A percentile compares a stretch with the other conserved stretches of the same genome.
These are phyloP conservation scores for Alternaria postmessia DNA, from an alignment of 2,329 filamentous ascomycete genomes.

Conservation along the genomic window DNA sequence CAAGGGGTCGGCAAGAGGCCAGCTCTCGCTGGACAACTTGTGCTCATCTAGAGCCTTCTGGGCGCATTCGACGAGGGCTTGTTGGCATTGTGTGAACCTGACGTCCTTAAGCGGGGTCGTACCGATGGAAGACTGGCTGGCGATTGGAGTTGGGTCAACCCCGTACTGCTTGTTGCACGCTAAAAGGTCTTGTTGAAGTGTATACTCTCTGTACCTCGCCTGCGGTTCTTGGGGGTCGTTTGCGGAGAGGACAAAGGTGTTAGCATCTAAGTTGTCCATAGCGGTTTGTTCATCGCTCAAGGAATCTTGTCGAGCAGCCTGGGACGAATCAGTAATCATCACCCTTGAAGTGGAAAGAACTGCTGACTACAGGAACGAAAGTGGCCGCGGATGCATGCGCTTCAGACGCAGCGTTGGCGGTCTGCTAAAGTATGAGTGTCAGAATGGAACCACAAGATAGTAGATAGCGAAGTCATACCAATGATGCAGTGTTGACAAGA, in stretches of 20 bases:
- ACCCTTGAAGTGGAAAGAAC: background rate
- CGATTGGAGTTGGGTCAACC: background rate
- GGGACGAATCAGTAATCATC: background rate
- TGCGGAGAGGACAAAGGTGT: background rate
- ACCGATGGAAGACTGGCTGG: background rate
- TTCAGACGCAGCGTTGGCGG: too few relatives aligned
- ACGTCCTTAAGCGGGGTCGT: background rate
- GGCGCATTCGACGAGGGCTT: background rate
- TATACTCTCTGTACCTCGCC: background rate
- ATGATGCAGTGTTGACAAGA: too few relatives aligned
- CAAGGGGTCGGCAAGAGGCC: background rate
- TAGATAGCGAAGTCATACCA: background rate
- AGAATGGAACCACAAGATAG: background rate
- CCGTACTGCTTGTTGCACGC: background rate
- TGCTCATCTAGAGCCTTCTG: background rate
- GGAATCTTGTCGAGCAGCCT: background rate
- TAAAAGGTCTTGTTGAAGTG: background rate
- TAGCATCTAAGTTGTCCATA: background rate
- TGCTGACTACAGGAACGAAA: background rate
- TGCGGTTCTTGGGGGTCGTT: background rate
- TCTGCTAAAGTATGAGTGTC: background rate
- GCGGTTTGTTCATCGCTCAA: background rate
- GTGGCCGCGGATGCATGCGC: background rate
- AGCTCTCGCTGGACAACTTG: background rate
- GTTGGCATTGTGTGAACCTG: background rate